Evolutionary conservation across 2,329 filamentous ascomycete genomes (phyloP), one percentile per base, ranked within the genome.

Genomic region (Fusarium falciforme): DNA sequence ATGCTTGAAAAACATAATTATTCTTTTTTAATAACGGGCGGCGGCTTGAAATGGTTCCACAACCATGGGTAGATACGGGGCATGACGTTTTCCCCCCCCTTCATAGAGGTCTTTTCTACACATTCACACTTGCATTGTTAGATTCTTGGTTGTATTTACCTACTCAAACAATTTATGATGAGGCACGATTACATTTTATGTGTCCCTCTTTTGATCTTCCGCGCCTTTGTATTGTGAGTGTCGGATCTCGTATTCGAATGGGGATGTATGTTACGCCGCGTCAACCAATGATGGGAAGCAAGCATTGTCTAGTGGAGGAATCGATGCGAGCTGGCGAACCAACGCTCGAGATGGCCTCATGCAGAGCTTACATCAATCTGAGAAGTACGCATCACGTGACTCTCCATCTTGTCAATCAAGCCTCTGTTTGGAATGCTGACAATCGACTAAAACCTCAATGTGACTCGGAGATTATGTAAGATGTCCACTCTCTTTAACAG

Each of bases 51-150:
- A 57, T 47, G 42, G 42, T 47, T 47, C 5, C 42, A 52, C 58
- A 62, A 67, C 47, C 67, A 29, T 71, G 36, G 47, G 71, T 72
- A 73, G 71, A 74, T 58, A 69, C 31, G 10, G 61, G 71, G 66
- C 36, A 49, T 55, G 36, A 62, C 31, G 22, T 31, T 52, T 17
- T 61, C n/a, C n/a, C n/a, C n/a, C 20, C 35, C n/a, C 20, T 44
- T 14, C 52, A 22, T 61, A 58, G 33, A 58, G 49, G 54, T 38
- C 31, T 61, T 42, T 33, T 62, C 62, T 57, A 61, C 44, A 40
- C 22, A 66, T 54, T 60, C 54, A 31, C 9, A 68, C 42, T 8
- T 44, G 25, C 57, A 70, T 66, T 42, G 14, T 5, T 40, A 25
- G 22, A 64, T 52, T 54, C 27, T 55, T 49, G 29, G 25, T 54